Evolutionary conservation across 306 rosid species (phyloP).

Genomic region (Mimosa bimucronata): DNA sequence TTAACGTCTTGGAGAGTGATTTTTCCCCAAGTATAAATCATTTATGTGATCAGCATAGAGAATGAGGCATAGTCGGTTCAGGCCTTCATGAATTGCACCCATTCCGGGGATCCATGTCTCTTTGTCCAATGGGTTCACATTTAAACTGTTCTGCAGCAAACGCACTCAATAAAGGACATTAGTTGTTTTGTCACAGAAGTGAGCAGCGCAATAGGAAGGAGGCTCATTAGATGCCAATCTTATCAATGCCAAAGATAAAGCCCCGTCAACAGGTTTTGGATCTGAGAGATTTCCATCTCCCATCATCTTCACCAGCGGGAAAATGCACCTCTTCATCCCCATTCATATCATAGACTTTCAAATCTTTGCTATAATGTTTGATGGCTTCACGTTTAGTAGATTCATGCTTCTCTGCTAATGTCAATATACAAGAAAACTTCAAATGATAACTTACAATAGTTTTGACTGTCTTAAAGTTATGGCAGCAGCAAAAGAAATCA

Average conservation of each 20-base stretch:
- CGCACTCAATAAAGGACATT: slow-evolving; percentile 63
- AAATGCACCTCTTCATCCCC: slow-evolving; percentile 75
- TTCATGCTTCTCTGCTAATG: slow-evolving; percentile 90
- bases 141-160: slow-evolving; percentile 61
- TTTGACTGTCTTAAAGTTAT: slow-evolving; percentile 82
- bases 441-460: slow-evolving; percentile 79
- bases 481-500: slow-evolving; percentile 85
- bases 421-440: slow-evolving; percentile 91
- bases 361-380: slow-evolving; percentile 81
- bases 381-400: slow-evolving; percentile 79
- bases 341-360: slow-evolving; percentile 66
- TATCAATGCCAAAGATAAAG: slow-evolving; percentile 60
- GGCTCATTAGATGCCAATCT: slow-evolving; percentile 82
- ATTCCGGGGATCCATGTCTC: slow-evolving; percentile 73
- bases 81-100: slow-evolving; percentile 72
- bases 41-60: slow-evolving; percentile 70
- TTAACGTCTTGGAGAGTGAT: slow-evolving; percentile 80
- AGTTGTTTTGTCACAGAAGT: slow-evolving; percentile 74
- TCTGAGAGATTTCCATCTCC: slow-evolving; percentile 82
- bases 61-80: slow-evolving; percentile 74
- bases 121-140: slow-evolving; percentile 53
- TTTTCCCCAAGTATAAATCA: slow-evolving; percentile 73
- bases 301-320: slow-evolving; percentile 90
- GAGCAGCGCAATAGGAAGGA: slow-evolving; percentile 65
- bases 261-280: slow-evolving; percentile 85